A percentile compares a stretch with the other conserved stretches of the same genome.
phyloP scores from a whole-genome alignment of 257 asterid genomes.

The Gentiana straminea region DNA sequence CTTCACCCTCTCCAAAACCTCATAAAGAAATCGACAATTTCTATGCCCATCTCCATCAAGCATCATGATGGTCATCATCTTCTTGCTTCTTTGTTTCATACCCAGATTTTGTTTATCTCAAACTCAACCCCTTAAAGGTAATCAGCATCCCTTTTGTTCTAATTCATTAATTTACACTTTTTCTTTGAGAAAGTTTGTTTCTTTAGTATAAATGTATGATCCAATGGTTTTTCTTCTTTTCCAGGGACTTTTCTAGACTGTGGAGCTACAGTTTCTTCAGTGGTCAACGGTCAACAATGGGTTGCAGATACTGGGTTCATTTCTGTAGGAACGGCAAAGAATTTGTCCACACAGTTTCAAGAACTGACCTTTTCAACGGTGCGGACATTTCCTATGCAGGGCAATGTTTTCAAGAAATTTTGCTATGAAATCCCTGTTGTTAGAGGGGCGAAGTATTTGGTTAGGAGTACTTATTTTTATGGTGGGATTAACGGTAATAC shows the following conservation, averaged over 20 bases:
- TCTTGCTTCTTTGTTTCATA: slow-evolving; percentile 22
- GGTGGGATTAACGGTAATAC: slow-evolving; percentile 58
- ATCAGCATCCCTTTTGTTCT: neutral
- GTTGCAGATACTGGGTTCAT: slow-evolving; percentile 41
- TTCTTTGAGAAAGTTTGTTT: neutral
- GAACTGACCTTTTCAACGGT: slow-evolving; percentile 38
- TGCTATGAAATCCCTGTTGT: slow-evolving; percentile 66
- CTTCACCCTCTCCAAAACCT: neutral
- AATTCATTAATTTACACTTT: neutral
- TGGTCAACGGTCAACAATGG: slow-evolving; percentile 45
- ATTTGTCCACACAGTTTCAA: slow-evolving; percentile 15
- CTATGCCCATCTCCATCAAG: slow-evolving; percentile 1
- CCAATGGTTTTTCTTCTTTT: slow-evolving; percentile 1
- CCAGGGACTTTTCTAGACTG: slow-evolving; percentile 58
- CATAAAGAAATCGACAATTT: neutral
- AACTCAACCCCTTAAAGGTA: slow-evolving; percentile 51
- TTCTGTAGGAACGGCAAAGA: slow-evolving; percentile 42
- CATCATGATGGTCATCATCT: slow-evolving; percentile 15
- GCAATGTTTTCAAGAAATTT: slow-evolving; percentile 58
- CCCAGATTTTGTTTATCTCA: slow-evolving; percentile 27
- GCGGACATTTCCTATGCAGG: slow-evolving; percentile 49
- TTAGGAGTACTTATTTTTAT: slow-evolving; percentile 63
- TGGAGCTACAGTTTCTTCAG: slow-evolving; percentile 40
- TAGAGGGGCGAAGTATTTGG: slow-evolving; percentile 45
- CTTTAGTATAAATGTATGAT: neutral